Percentiles rank a stretch among this genome's conserved stretches.
Evolutionary conservation across 805 yeast genomes (phyloP).

Genomic region (Vanderwaltozyma verrucispora): DNA sequence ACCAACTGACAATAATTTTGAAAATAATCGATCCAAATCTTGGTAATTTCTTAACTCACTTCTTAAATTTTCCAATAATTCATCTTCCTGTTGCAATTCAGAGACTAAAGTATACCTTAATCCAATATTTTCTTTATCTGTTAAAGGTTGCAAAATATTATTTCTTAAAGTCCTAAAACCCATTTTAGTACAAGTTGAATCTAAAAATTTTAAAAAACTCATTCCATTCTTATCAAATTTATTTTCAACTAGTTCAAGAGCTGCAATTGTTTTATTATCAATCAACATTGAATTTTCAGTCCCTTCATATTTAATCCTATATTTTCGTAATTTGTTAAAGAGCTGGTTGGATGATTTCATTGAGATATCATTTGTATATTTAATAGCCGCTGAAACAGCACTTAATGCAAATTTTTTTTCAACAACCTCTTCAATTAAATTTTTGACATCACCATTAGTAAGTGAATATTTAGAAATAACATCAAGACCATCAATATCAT

Average conservation of each 20-base stretch:
- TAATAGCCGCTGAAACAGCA: slow-evolving; percentile 28
- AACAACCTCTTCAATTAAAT: slow-evolving; percentile 13
- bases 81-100: slow-evolving; percentile 23
- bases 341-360: slow-evolving; percentile 5
- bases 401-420: slow-evolving; percentile 26
- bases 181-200: slow-evolving; percentile 37
- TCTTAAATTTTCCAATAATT: slow-evolving; percentile 10
- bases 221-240: slow-evolving; percentile 21
- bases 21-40: slow-evolving; percentile 35
- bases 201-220: slow-evolving; percentile 30
- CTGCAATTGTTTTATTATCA: slow-evolving; percentile 30
- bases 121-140: slow-evolving; percentile 29
- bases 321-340: slow-evolving; percentile 17
- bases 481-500: slow-evolving; percentile 17
- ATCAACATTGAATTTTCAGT: slow-evolving; percentile 36
- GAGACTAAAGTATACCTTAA: slow-evolving; percentile 31
- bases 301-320: slow-evolving; percentile 31
- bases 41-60: slow-evolving; percentile 21
- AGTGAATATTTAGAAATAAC: slow-evolving; percentile 14
- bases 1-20: slow-evolving; percentile 26
- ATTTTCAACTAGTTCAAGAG: slow-evolving; percentile 34
- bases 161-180: slow-evolving; percentile 34
- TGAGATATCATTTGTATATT: slow-evolving; percentile 12
- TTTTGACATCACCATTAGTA: slow-evolving; percentile 2
- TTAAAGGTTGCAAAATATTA: slow-evolving; percentile 39